phyloP scores from a whole-genome alignment of 441 rosid genomes.

The Sinapis alba region DNA sequence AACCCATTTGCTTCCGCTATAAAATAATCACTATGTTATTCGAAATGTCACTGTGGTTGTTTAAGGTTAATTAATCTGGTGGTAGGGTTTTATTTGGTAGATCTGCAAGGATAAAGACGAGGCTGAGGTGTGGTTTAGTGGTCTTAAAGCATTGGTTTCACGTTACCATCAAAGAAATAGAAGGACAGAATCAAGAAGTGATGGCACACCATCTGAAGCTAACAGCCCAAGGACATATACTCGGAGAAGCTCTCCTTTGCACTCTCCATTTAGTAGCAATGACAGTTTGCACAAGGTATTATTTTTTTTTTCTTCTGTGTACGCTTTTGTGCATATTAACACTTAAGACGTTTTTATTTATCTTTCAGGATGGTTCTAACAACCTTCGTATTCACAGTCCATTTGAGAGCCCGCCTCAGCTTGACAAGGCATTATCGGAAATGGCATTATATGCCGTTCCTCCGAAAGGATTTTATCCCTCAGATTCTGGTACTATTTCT shows the following conservation, averaged over 20 bases:
- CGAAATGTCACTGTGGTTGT: slow-evolving; percentile 13
- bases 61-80: slow-evolving; percentile 31
- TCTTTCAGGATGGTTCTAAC: slow-evolving; percentile 73
- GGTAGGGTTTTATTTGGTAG: slow-evolving; percentile 44
- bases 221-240: slow-evolving; percentile 90
- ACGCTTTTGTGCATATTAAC: slow-evolving; percentile 7
- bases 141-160: slow-evolving; percentile 87
- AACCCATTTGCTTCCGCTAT: not conserved
- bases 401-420: slow-evolving; percentile 86
- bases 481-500: slow-evolving; percentile 79
- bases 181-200: slow-evolving; percentile 93
- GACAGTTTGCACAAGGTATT: slow-evolving; percentile 77
- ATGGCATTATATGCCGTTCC: slow-evolving; percentile 69
- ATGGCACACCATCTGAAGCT: slow-evolving; percentile 89
- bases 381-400: slow-evolving; percentile 81
- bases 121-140: slow-evolving; percentile 98
- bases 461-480: slow-evolving; percentile 77
- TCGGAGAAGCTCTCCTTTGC: slow-evolving; percentile 89
- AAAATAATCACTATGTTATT: slow-evolving; percentile 11
- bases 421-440: slow-evolving; percentile 85
- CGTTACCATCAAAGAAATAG: slow-evolving; percentile 72
- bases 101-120: slow-evolving; percentile 97
- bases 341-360: slow-evolving; percentile 14
- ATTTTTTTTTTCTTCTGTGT: not conserved
- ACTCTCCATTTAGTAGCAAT: slow-evolving; percentile 91